Evolutionary conservation across 2,329 filamentous ascomycete genomes (phyloP).

Genomic region (Xylariaceae sp.): DNA sequence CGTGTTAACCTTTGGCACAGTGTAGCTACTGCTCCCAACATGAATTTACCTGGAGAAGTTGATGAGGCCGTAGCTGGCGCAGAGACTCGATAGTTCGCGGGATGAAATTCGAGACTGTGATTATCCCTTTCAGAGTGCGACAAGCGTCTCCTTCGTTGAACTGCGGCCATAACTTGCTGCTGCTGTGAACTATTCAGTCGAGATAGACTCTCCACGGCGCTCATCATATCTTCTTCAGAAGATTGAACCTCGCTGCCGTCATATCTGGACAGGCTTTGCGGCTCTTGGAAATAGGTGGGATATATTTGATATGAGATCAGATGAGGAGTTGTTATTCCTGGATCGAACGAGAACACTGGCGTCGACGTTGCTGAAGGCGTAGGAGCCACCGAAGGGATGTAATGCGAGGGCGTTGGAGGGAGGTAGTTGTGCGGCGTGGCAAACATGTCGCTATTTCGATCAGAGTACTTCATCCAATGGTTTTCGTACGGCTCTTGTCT

Average conservation of each 20-base stretch:
- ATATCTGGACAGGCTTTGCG: background rate
- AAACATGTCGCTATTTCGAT: conserved; percentile 11
- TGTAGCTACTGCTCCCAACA: too few relatives aligned
- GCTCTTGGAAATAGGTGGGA: background rate
- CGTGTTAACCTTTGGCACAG: too few relatives aligned
- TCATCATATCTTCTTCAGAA: conserved; percentile 13
- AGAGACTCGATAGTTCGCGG: too few relatives aligned
- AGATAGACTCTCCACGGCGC: conserved; percentile 20
- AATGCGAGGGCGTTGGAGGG: conserved; percentile 12
- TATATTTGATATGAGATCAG: background rate
- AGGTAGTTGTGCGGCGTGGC: conserved; percentile 11
- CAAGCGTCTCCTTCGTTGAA: conserved; percentile 17
- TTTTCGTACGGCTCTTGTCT: conserved; percentile 16
- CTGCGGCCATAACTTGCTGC: conserved; percentile 17
- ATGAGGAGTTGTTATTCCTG: too few relatives aligned
- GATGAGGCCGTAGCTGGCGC: too few relatives aligned
- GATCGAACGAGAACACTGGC: conserved; percentile 14
- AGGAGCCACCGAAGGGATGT: conserved; percentile 13
- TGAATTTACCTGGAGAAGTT: too few relatives aligned
- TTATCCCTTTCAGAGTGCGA: conserved; percentile 10
- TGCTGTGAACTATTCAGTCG: conserved; percentile 19
- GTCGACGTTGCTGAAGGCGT: conserved; percentile 16
- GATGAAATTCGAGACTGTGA: conserved; percentile 10
- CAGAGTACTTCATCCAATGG: conserved; percentile 15
- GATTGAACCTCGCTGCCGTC: background rate